A percentile compares a stretch with the other conserved stretches of the same genome.
These are phyloP conservation scores for Larix kaempferi DNA, from an alignment of 75 land plant genomes.

Conservation along the genomic window DNA sequence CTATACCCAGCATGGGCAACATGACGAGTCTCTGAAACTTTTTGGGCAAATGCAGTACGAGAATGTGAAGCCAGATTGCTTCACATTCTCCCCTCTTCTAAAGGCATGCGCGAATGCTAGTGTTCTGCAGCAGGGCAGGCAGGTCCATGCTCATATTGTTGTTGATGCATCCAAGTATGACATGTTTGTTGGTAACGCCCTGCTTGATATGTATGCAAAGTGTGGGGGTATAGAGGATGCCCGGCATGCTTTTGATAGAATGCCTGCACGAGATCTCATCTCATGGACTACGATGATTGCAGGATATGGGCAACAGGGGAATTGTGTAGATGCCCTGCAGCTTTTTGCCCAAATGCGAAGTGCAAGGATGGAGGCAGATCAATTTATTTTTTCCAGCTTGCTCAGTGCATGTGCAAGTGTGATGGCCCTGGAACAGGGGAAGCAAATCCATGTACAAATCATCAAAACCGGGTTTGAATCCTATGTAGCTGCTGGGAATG, in stretches of 20 bases:
- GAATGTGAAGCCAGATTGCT: slow-evolving; percentile 13
- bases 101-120: slow-evolving; percentile 30
- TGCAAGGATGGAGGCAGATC: slow-evolving; percentile 11
- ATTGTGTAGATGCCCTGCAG: slow-evolving; percentile 8
- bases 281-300: slow-evolving; percentile 42
- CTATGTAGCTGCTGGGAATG: slow-evolving; percentile 22
- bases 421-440: slow-evolving; percentile 14
- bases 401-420: slow-evolving; percentile 32
- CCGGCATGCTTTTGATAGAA: slow-evolving; percentile 18
- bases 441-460: slow-evolving; percentile 21
- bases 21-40: slow-evolving; percentile 18
- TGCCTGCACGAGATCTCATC: slow-evolving; percentile 18
- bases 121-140: slow-evolving; percentile 26
- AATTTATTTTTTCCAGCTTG: slow-evolving; percentile 15
- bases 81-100: slow-evolving; percentile 29
- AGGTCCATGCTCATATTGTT: slow-evolving; percentile 18
- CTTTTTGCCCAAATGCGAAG: slow-evolving; percentile 19
- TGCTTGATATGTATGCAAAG: slow-evolving; percentile 49
- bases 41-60: slow-evolving; percentile 10
- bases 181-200: slow-evolving; percentile 24
- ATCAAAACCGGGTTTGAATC: slow-evolving; percentile 17
- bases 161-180: slow-evolving; percentile 21
- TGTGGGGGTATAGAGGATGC: slow-evolving; percentile 26
- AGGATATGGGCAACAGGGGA: slow-evolving; percentile 27
- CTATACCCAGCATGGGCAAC: slow-evolving; percentile 25